Percentiles rank a stretch among this genome's conserved stretches.
phyloP scores from a whole-genome alignment of 169 alveolate genomes.

The Cryptosporidium ryanae region DNA sequence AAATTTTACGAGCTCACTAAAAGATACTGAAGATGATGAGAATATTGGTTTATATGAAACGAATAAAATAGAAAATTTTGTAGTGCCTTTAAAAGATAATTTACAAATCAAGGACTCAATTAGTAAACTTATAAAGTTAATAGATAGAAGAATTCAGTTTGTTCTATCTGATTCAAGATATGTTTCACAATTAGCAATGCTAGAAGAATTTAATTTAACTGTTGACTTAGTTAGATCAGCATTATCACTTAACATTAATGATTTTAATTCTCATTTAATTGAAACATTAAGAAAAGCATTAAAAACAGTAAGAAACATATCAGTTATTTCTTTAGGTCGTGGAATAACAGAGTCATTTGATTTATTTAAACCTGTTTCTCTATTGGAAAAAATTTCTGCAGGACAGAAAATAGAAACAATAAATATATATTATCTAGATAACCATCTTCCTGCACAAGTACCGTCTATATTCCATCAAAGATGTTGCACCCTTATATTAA shows the following conservation, averaged over 20 bases:
- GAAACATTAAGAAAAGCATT: conserved; percentile 55
- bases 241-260: background rate
- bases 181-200: conserved; percentile 37
- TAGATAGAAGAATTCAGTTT: conserved; percentile 27
- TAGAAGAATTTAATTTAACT: conserved; percentile 54
- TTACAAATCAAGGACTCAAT: conserved; percentile 15
- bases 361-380: conserved; percentile 50
- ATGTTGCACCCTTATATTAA: conserved; percentile 33
- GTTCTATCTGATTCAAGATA: conserved; percentile 13
- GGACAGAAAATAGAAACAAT: conserved; percentile 33
- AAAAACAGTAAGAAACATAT: conserved; percentile 42
- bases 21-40: background rate
- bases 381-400: conserved; percentile 49
- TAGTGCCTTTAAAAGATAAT: conserved; percentile 5
- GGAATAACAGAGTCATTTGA: conserved; percentile 71
- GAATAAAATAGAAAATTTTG: background rate
- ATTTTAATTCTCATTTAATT: background rate
- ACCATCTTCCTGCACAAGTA: conserved; percentile 54
- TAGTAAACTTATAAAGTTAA: conserved; percentile 26
- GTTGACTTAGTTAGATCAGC: conserved; percentile 44
- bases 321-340: conserved; percentile 69
- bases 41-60: background rate
- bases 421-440: conserved; percentile 30
- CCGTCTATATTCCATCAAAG: conserved; percentile 67
- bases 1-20: background rate